Evolutionary conservation across 495 filamentous ascomycete species (phyloP).

Genomic region (Rhypophila decipiens): DNA sequence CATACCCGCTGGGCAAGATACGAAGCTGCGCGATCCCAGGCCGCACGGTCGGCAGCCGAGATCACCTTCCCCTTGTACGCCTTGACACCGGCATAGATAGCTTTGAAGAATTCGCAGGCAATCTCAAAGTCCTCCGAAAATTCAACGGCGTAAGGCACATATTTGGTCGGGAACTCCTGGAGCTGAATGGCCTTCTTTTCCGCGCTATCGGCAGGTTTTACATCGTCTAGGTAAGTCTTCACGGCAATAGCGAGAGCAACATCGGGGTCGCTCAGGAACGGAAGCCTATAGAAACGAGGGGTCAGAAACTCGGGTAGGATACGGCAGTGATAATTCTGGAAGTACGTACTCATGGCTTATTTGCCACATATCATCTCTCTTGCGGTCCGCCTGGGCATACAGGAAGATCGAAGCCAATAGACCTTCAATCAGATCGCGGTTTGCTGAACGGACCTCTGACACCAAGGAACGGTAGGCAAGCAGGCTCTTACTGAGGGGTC

Average conservation of each 20-base stretch:
- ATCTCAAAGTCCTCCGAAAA: conserved; percentile 71
- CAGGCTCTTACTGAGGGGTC: conserved; percentile 84
- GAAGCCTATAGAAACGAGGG: conserved; percentile 55
- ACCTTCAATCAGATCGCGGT: conserved; percentile 80
- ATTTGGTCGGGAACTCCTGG: conserved; percentile 54
- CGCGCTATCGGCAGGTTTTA: conserved; percentile 52
- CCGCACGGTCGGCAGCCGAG: conserved; percentile 45
- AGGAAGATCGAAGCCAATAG: conserved; percentile 71
- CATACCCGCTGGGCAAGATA: conserved; percentile 42
- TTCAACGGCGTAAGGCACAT: conserved; percentile 64
- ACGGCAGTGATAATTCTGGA: not conserved
- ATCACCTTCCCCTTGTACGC: conserved; percentile 54
- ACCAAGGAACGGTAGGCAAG: conserved; percentile 81
- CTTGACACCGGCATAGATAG: conserved; percentile 66
- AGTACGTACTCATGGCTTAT: conserved; percentile 63
- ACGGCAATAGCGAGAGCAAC: conserved; percentile 84
- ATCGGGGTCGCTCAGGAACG: conserved; percentile 78
- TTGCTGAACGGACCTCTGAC: conserved; percentile 64
- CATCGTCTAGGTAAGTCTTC: conserved; percentile 87
- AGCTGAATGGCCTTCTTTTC: conserved; percentile 56
- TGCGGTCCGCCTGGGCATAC: conserved; percentile 66
- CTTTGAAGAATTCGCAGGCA: conserved; percentile 78
- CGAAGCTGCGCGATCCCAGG: conserved; percentile 59
- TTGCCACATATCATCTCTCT: conserved; percentile 61
- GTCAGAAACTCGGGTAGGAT: conserved; percentile 5